These are phyloP conservation scores for Eucalyptus shirleyi DNA, from an alignment of 345 rosid species.

Conservation along the genomic window DNA sequence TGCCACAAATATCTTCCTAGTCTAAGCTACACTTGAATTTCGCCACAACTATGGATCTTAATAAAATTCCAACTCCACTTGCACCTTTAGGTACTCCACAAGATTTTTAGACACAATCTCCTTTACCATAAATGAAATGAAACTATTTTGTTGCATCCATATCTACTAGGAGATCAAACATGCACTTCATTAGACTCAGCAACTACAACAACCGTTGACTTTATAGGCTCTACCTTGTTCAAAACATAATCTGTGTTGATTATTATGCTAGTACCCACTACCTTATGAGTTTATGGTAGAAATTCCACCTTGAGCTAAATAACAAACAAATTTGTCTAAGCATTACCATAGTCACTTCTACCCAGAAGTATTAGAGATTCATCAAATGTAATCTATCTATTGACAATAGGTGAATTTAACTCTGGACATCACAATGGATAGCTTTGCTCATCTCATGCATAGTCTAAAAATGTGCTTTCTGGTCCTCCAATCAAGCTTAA, in stretches of 20 bases:
- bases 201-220: not conserved
- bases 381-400: not conserved
- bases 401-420: not conserved
- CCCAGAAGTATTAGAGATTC: not conserved
- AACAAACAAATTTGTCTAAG: not conserved
- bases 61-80: not conserved
- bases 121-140: not conserved
- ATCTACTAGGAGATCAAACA: not conserved
- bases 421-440: not conserved
- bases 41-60: not conserved
- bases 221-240: not conserved
- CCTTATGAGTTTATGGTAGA: not conserved
- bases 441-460: not conserved
- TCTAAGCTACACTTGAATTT: not conserved
- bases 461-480: too few species aligned
- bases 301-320: not conserved
- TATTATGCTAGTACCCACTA: not conserved
- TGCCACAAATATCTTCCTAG: not conserved
- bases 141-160: not conserved
- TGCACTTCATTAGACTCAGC: fast-evolving
- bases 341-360: not conserved
- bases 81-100: not conserved
- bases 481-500: not conserved
- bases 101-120: not conserved
- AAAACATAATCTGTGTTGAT: not conserved